Conservation (phyloP, 441 rosid species). For the Isatis lusitanica region DNA sequence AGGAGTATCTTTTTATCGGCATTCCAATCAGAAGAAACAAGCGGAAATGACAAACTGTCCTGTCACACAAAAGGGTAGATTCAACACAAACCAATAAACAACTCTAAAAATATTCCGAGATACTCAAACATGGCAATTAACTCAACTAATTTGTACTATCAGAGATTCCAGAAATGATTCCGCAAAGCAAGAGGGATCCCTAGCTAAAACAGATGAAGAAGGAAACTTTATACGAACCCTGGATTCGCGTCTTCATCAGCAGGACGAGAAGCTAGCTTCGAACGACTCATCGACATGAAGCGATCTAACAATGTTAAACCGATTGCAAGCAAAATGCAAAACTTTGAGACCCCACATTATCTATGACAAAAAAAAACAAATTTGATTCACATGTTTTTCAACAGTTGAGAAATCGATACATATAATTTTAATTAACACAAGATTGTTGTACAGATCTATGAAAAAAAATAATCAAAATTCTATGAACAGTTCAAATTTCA, state of each 20-base stretch:
- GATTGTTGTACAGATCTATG: too few species aligned
- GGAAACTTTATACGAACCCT: constrained; percentile 47
- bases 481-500: too few species aligned
- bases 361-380: too few species aligned
- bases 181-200: constrained; percentile 1
- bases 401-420: too few species aligned
- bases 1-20: constrained; percentile 93
- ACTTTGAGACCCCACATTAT: too few species aligned
- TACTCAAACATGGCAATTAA: constrained; percentile 10
- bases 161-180: constrained; percentile 14
- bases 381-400: too few species aligned
- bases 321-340: too few species aligned
- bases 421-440: too few species aligned
- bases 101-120: neutral
- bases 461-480: too few species aligned
- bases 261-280: constrained; percentile 48
- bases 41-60: constrained; percentile 94
- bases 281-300: constrained; percentile 58
- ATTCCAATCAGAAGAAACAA: constrained; percentile 90
- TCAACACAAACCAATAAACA: neutral
- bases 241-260: constrained; percentile 49
- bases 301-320: too few species aligned
- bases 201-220: neutral
- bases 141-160: neutral
- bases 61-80: constrained; percentile 36